Base-by-base conservation (phyloP, 2,329 filamentous ascomycete genomes). In the Arthrobotrys pseudoclavata region DNA sequence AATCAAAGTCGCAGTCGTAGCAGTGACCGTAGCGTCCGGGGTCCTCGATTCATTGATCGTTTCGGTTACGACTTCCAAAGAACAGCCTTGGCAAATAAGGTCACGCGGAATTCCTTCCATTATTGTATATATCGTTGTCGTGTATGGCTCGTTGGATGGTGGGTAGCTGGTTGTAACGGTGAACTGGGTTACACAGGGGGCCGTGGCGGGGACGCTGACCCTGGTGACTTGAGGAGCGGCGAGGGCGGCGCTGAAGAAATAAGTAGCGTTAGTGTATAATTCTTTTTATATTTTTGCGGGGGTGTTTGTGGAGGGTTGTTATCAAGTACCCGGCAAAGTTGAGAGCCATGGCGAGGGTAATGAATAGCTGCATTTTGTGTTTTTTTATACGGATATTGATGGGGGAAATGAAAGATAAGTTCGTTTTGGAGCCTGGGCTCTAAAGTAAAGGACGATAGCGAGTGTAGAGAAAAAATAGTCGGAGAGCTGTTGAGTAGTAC, bases 161-260 rank as follows among this genome's bases (percentile, higher is more conserved):
- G 64, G 45, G 40, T 69, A 76, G 37, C 42, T 50, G 5, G 45
- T 42, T 12, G 70, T 75, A 1, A 75, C 55, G 6, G 70, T 75
- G 48, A 47, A 53, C 6, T 50, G 18, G 13, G 70, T 76, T 37
- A 31, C 37, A 31, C 64, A 76, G 12, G 57, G 34, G 10, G 69
- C 48, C 18, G 40, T 22, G 22, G 24, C 12, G 10, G 52, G 69
- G 52, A 40, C 15, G 10, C 29, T 63, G 24, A 67, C 29, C 10
- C 2, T 7, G 1, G 45, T 50, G 47, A 50, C 22, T 50, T 50
- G 20, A 22, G 47, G 47, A 9, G 47, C 47, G 47, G 22, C 20
- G 22, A 50, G 20, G 20, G 47, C 47, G 47, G 47, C 6, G 6
- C 47, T 50, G 12, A 1, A 20, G 10, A 13, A 10, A 4, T 45